These are phyloP conservation scores for Neurospora sp. DNA, from an alignment of 2,329 filamentous ascomycete species.

Conservation along the genomic window DNA sequence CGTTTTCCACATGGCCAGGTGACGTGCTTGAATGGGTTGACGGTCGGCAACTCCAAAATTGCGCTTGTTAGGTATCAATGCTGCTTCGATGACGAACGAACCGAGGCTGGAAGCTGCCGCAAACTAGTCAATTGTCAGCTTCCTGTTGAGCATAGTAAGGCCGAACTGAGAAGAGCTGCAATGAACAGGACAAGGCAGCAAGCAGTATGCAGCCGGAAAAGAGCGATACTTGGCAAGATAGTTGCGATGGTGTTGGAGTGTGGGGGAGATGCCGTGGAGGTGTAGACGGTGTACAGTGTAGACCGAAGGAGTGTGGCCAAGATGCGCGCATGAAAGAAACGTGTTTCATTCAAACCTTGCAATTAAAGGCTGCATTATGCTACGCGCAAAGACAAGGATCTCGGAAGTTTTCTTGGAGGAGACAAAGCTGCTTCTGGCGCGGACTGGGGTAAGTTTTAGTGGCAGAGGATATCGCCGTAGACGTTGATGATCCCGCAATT, in stretches of 20 bases:
- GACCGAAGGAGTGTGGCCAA: conserved; percentile 18
- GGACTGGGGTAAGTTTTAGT: conserved; percentile 1
- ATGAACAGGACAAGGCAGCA: neutral
- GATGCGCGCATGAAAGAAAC: conserved; percentile 35
- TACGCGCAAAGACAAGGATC: conserved; percentile 21
- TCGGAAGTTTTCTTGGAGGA: conserved; percentile 27
- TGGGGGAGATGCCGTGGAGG: conserved; percentile 5
- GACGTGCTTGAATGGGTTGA: conserved; percentile 12
- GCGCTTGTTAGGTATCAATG: conserved; percentile 12
- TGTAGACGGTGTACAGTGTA: conserved; percentile 16
- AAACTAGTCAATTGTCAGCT: neutral
- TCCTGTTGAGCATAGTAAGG: neutral
- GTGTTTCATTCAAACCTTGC: conserved; percentile 34
- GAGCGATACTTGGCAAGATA: neutral
- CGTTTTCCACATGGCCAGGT: conserved; percentile 1
- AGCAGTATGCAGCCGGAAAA: neutral
- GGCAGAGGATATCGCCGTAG: neutral
- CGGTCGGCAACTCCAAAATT: conserved; percentile 27
- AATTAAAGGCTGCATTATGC: conserved; percentile 42
- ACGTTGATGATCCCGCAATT: neutral
- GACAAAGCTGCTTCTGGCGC: conserved; percentile 26
- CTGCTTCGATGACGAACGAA: neutral
- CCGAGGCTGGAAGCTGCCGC: neutral
- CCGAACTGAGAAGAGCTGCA: neutral
- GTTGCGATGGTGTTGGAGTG: neutral